A percentile compares a stretch with the other conserved stretches of the same genome.
phyloP scores from a whole-genome alignment of 1,284 basidiomycete species.

The Moesziomyces antarcticus region DNA sequence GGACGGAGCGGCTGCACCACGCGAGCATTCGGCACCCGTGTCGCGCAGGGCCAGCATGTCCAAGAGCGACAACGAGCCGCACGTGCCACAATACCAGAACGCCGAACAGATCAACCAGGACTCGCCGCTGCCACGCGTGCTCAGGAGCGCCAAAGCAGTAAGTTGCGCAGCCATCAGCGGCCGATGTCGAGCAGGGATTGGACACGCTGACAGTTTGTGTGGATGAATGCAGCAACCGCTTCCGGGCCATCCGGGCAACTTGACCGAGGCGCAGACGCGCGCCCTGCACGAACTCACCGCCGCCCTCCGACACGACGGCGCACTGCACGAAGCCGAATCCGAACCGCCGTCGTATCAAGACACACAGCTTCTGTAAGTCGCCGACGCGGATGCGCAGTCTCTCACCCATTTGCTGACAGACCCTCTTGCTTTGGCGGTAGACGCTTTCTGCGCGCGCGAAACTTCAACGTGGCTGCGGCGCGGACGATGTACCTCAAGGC shows the following conservation, averaged over 20 bases:
- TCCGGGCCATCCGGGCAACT: conserved; percentile 61
- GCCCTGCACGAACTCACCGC: conserved; percentile 44
- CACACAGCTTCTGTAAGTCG: conserved; percentile 41
- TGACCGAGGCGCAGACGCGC: conserved; percentile 45
- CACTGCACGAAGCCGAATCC: conserved; percentile 22
- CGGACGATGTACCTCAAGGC: conserved; percentile 60
- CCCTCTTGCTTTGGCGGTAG: not conserved
- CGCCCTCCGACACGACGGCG: conserved; percentile 33
- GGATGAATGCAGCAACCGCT: conserved; percentile 12
- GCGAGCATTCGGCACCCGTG: conserved; percentile 10
- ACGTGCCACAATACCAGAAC: conserved; percentile 2
- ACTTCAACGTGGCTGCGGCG: conserved; percentile 55
- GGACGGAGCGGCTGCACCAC: not conserved
- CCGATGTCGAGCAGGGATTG: too few relatives aligned
- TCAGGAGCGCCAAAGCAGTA: conserved; percentile 17
- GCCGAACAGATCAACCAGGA: conserved; percentile 15
- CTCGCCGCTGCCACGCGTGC: conserved; percentile 27
- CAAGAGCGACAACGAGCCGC: conserved; percentile 6
- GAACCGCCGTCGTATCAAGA: conserved; percentile 43
- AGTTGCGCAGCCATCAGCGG: not conserved
- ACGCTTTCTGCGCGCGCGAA: conserved; percentile 62
- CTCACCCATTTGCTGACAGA: too few relatives aligned
- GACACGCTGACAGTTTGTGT: not conserved
- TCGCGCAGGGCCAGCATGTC: conserved; percentile 9
- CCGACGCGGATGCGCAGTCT: not conserved